Percentiles rank a stretch among this genome's conserved stretches.
These are phyloP conservation scores for Eimeria falciformis DNA, from an alignment of 169 alveolate species.

Conservation along the genomic window DNA sequence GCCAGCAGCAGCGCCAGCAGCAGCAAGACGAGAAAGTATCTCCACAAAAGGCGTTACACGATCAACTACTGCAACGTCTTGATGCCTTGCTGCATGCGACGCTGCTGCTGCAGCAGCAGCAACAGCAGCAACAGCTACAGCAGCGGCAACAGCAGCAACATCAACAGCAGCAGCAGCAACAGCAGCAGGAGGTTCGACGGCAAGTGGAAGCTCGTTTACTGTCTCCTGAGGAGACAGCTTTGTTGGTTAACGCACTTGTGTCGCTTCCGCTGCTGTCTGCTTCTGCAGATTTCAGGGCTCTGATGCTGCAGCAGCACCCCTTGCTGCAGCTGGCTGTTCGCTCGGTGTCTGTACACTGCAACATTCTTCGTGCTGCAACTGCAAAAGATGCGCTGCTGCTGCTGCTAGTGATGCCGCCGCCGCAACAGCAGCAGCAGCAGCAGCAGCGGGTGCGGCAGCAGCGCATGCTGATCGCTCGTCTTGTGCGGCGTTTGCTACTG, in stretches of 20 bases:
- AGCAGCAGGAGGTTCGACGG: constrained; percentile 21
- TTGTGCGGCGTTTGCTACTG: constrained; percentile 23
- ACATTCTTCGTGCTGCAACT: constrained; percentile 4
- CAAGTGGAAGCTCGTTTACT: neutral
- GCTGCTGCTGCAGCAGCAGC: neutral
- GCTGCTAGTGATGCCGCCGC: constrained; percentile 57
- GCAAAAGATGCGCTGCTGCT: constrained; percentile 52
- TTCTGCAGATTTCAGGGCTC: neutral
- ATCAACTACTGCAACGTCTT: constrained; percentile 62
- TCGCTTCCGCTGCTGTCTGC: constrained; percentile 60
- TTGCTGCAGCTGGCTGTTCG: constrained; percentile 30
- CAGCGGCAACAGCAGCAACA: neutral
- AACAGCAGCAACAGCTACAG: neutral
- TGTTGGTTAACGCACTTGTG: constrained; percentile 30
- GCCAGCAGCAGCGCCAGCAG: constrained; percentile 36
- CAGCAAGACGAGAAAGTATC: neutral
- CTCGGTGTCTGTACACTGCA: neutral
- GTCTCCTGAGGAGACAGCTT: neutral
- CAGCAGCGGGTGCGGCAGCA: constrained; percentile 36
- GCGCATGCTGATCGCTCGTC: constrained; percentile 48
- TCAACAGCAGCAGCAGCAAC: constrained; percentile 3
- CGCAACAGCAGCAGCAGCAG: constrained; percentile 57
- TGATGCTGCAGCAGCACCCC: constrained; percentile 37
- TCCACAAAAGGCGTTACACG: neutral
- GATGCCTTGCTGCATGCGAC: constrained; percentile 12